Percentiles rank a stretch among this genome's conserved stretches.
Conservation (phyloP, 129 eudicot species). For the Flaveria trinervia region DNA sequence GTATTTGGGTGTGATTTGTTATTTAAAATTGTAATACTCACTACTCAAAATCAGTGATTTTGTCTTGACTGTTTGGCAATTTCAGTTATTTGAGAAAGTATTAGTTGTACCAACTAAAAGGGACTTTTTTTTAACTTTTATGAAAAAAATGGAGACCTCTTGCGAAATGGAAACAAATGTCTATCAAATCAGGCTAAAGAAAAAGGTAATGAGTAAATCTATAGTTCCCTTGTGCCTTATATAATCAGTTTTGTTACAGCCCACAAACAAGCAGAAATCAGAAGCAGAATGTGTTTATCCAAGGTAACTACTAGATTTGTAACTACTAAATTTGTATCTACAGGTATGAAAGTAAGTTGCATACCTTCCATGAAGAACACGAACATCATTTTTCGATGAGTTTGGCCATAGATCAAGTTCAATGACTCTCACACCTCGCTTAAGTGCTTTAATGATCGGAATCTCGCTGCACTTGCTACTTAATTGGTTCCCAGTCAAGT, state of each 20-base stretch:
- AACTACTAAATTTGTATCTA: neutral
- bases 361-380: conserved; percentile 70
- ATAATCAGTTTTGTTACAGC: neutral
- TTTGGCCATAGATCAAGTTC: conserved; percentile 75
- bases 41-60: no score
- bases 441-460: conserved; percentile 59
- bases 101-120: no score
- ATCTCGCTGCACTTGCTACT: conserved; percentile 55
- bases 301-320: neutral
- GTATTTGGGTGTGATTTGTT: no score
- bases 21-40: no score
- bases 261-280: neutral
- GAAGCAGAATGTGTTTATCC: neutral
- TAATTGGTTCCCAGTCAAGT: conserved; percentile 68
- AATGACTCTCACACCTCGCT: conserved; percentile 62
- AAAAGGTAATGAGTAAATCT: no score
- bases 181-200: neutral
- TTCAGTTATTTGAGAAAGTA: no score
- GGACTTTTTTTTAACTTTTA: no score
- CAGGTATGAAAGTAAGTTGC: neutral
- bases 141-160: no score
- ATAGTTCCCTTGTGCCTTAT: no score
- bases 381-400: conserved; percentile 42
- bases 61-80: no score
- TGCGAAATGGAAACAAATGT: neutral